phyloP scores from a whole-genome alignment of 495 filamentous ascomycete genomes.

The Talaromyces ruber region DNA sequence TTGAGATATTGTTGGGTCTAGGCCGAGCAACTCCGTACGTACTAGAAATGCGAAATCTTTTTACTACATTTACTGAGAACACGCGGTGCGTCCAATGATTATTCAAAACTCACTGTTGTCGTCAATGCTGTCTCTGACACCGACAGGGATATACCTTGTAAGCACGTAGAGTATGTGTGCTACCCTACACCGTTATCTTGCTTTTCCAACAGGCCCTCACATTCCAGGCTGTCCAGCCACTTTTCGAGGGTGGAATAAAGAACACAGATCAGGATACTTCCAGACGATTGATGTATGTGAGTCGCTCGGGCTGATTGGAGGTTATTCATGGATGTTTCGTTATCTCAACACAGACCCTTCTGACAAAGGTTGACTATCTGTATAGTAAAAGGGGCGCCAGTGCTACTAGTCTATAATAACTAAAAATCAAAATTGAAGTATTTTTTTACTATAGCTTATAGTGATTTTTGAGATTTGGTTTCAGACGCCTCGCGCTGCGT shows the following conservation, averaged over 20 bases:
- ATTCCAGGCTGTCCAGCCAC: neutral
- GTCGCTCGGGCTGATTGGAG: neutral
- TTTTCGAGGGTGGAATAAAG: neutral
- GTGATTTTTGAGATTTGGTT: too few species aligned
- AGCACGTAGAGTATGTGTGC: neutral
- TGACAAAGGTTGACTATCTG: too few species aligned
- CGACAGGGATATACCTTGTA: neutral
- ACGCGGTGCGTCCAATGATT: neutral
- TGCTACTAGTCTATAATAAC: too few species aligned
- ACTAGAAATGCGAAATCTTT: neutral
- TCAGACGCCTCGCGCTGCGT: too few species aligned
- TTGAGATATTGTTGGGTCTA: neutral
- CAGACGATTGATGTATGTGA: neutral
- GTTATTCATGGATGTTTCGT: neutral
- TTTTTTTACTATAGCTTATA: too few species aligned
- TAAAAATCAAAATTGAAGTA: too few species aligned
- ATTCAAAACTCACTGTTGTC: neutral
- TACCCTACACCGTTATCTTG: neutral
- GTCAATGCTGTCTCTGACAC: neutral
- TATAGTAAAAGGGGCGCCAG: too few species aligned
- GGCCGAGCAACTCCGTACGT: neutral
- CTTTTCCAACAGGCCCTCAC: neutral
- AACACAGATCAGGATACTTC: neutral
- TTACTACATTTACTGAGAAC: neutral
- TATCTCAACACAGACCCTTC: too few species aligned